Percentiles rank a stretch among this genome's conserved stretches.
phyloP scores from a whole-genome alignment of 163 green algal species.

The Chlorella variabilis region DNA sequence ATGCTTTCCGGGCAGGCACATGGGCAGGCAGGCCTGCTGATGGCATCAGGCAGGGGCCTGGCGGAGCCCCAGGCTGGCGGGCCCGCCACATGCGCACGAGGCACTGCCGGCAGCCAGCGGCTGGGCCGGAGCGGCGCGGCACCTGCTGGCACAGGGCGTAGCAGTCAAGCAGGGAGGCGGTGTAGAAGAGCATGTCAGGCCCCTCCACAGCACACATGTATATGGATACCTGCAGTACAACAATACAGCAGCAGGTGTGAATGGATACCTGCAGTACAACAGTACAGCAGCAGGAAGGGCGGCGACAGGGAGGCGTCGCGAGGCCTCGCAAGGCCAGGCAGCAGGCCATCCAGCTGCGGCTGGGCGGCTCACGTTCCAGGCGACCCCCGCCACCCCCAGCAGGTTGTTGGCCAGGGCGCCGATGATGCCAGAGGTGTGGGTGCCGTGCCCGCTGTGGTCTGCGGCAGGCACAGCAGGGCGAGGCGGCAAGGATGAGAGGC shows the following conservation, averaged over 20 bases:
- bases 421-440: constrained; percentile 48
- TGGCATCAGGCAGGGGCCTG: too few species aligned
- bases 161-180: constrained; percentile 59
- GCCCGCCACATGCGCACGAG: not conserved
- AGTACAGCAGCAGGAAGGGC: constrained; percentile 17
- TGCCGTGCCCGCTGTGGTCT: constrained; percentile 63
- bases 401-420: constrained; percentile 46
- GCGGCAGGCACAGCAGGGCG: constrained; percentile 12
- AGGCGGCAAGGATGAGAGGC: too few species aligned
- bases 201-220: constrained; percentile 34
- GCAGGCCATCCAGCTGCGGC: too few species aligned
- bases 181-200: constrained; percentile 52
- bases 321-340: too few species aligned
- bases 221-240: constrained; percentile 22
- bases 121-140: too few species aligned
- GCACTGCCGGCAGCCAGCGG: too few species aligned
- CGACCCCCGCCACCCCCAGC: constrained; percentile 43
- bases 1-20: too few species aligned
- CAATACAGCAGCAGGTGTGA: too few species aligned
- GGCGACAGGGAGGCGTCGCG: too few species aligned
- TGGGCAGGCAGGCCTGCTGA: too few species aligned
- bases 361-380: not conserved
- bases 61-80: too few species aligned
- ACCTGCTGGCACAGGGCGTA: constrained; percentile 46
- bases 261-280: too few species aligned